Evolutionary conservation across 257 asterid species (phyloP).

Genomic region (Fraxinus quadrangulata): DNA sequence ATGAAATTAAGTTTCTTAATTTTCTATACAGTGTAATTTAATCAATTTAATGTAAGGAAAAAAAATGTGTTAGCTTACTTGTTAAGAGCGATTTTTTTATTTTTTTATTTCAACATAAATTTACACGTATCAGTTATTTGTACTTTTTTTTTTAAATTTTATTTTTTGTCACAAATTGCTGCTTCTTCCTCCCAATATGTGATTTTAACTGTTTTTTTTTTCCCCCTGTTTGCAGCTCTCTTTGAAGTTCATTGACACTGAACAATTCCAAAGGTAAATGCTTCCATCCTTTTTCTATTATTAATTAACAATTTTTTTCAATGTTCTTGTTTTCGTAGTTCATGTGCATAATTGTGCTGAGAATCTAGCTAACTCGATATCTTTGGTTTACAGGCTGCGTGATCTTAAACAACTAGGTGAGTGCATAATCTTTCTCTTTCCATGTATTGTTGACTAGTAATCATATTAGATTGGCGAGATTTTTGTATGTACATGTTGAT

Average conservation of each 20-base stretch:
- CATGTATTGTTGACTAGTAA: neutral
- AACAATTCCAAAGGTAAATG: constrained; percentile 5
- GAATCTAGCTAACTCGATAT: too few species aligned
- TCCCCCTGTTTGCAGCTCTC: constrained; percentile 37
- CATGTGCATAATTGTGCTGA: too few species aligned
- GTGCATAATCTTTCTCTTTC: neutral
- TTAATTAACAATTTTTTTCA: too few species aligned
- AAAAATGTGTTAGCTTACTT: too few species aligned
- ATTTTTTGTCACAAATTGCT: neutral
- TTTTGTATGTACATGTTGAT: neutral
- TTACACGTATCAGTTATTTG: neutral
- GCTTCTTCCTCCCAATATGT: neutral
- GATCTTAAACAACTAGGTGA: too few species aligned
- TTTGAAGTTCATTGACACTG: constrained; percentile 38
- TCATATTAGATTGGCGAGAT: constrained; percentile 4
- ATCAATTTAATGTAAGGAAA: too few species aligned
- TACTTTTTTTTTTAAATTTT: too few species aligned
- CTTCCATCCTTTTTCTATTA: too few species aligned
- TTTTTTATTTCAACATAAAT: neutral
- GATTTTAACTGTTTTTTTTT: neutral
- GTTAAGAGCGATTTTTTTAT: neutral
- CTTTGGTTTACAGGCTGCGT: too few species aligned
- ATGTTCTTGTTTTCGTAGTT: too few species aligned
- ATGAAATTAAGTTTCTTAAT: too few species aligned
- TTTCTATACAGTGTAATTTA: too few species aligned